Conservation (phyloP, 2,329 filamentous ascomycete genomes). For the Lecanosticta acicola region DNA sequence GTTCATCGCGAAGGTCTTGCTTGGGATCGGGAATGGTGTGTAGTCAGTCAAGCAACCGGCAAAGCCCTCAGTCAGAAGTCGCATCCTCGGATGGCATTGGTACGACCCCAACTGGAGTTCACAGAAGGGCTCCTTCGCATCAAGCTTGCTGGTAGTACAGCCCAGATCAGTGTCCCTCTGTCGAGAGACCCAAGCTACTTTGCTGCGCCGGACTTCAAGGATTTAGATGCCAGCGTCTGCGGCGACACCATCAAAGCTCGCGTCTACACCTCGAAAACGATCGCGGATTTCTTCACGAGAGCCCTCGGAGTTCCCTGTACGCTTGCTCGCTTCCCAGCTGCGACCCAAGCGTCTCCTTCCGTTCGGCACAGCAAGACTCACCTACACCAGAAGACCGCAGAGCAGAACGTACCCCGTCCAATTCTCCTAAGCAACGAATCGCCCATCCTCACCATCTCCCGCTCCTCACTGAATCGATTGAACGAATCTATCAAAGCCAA, state of each 20-base stretch:
- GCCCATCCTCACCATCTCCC: constrained; percentile 79
- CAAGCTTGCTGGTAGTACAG: constrained; percentile 29
- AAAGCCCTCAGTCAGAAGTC: constrained; percentile 83
- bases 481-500: constrained; percentile 64
- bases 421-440: constrained; percentile 90
- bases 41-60: constrained; percentile 80
- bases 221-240: constrained; percentile 63
- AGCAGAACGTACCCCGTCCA: constrained; percentile 38
- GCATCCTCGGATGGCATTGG: constrained; percentile 79
- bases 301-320: constrained; percentile 73
- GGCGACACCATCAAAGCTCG: constrained; percentile 70
- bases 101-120: constrained; percentile 71
- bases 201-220: constrained; percentile 29
- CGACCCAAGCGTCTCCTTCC: constrained; percentile 49
- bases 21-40: constrained; percentile 96
- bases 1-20: constrained; percentile 74
- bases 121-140: constrained; percentile 60
- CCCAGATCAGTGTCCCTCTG: constrained; percentile 50
- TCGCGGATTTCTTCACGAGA: constrained; percentile 72
- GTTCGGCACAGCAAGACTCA: constrained; percentile 67
- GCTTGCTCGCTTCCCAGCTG: constrained; percentile 73
- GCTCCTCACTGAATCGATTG: constrained; percentile 69
- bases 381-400: constrained; percentile 42
- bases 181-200: constrained; percentile 61
- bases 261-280: constrained; percentile 59